Evolutionary conservation across 139 green algal genomes (phyloP), one percentile per base, ranked within the genome.

Genomic region (Picocystis salinarum): DNA sequence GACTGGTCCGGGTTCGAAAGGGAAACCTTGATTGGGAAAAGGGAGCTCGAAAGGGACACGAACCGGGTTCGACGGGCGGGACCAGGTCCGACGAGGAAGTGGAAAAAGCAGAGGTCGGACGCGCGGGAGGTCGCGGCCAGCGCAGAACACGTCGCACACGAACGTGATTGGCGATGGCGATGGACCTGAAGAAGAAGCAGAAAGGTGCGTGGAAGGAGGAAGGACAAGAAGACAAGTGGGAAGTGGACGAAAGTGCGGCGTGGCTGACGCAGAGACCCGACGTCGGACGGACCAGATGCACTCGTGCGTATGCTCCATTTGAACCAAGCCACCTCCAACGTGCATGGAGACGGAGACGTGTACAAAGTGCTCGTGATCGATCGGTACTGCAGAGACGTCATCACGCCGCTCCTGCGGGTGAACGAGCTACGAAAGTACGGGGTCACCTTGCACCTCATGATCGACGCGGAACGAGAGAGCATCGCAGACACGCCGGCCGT

Each of bases 341-440:
- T 40, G 24, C n/a, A 33, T 27, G 31, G 24, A 7, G 55, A 72
- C 23, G 53, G 62, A 20, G 73, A 86, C 31, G 54, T 64, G 3
- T 95, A 92, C 70, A 95, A 97, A 47, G 70, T 99, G 3, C 52
- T 99, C 1, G 60, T 99, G 1, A 55, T 99, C n/a, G 89, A 97
- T 55, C 24, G 29, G 0, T 82, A 76, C 41, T 82, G 58, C 41
- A 74, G 82, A 34, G 75, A 92, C 62, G 64, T 99, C 30, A 59
- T 99, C 23, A 79, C 86, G 0, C 90, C 89, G 1, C 63, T 99
- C 27, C 51, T 96, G 18, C 70, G 66, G 5, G 66, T 96, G 15
- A 80, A 76, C 31, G 82, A 93, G 42, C 54, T 96, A 45, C 63
- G 88, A 1, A 64, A 64, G 37, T 74, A 91, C 46, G 89, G 89